Base-by-base conservation (phyloP, 2,329 filamentous ascomycete species). In the Magnaporthiopsis rhizophila region DNA sequence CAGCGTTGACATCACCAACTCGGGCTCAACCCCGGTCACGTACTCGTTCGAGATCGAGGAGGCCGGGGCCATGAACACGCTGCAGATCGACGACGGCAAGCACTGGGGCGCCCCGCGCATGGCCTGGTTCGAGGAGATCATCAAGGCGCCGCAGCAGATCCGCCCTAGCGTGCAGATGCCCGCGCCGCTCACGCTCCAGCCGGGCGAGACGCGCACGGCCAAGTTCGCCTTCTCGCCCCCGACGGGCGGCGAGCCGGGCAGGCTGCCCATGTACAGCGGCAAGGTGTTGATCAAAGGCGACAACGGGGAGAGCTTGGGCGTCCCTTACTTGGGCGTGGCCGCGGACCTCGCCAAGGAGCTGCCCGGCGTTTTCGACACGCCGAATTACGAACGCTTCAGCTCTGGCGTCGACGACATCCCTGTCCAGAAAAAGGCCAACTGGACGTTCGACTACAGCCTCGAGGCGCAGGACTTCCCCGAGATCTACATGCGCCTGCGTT, bases 21-120 rank as follows among this genome's bases (percentile, higher is more conserved):
- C 69, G 58, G 78, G 74, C 58, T 66, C 67, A 28, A 66, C 71
- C 28, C 68, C 72, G 6, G 69, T 76, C 62, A 73, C 71, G 45
- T 80, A 79, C 71, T 72, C 68, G n/a, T 68, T 73, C 61, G 61
- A 68, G 7, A 57, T 65, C 21, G 69, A 75, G 57, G 69, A 71
- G 11, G 73, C 73, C 9, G 75, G 72, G 30, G 77, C 76, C 45
- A 71, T 76, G 34, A 76, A 79, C 67, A 74, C 74, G n/a, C 21
- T 70, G 57, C 53, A 63, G 30, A 60, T 36, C 18, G 53, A 62
- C 60, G 30, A 32, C 30, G 59, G 30, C 60, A n/a, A 45, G 34
- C 28, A 21, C 45, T 45, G 38, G 38, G 65, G 64, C 58, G 62
- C 67, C n/a, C 65, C 66, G 57, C 63, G 66, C 24, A 45, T 64